Conservation (phyloP, 2,329 filamentous ascomycete species). For the Verticillium klebahnii region DNA sequence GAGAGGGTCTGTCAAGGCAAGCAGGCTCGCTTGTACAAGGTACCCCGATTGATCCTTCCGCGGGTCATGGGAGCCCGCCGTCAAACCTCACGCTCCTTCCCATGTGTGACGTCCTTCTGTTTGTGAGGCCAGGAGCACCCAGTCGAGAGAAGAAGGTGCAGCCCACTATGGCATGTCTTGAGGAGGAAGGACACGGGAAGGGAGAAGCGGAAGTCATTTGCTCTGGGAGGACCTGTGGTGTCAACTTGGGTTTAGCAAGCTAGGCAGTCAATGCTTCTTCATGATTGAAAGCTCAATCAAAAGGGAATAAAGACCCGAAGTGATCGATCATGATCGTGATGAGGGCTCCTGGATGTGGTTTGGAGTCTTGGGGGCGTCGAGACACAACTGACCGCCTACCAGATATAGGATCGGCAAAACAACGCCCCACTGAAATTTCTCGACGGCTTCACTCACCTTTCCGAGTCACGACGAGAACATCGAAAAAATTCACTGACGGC, state of each 20-base stretch:
- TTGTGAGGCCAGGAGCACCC: too few relatives aligned
- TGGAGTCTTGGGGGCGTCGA: too few relatives aligned
- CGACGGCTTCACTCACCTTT: constrained; percentile 3
- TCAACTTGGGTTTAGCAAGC: too few relatives aligned
- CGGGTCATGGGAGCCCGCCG: background rate
- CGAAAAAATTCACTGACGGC: background rate
- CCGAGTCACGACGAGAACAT: background rate
- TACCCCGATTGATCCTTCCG: background rate
- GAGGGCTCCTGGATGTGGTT: too few relatives aligned
- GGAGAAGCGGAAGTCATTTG: background rate
- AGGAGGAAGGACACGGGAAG: too few relatives aligned
- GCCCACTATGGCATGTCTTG: too few relatives aligned
- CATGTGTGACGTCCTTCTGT: too few relatives aligned
- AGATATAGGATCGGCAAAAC: constrained; percentile 6
- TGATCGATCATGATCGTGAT: background rate
- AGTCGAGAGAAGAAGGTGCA: too few relatives aligned
- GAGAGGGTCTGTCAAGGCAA: background rate
- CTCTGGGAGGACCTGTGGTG: too few relatives aligned
- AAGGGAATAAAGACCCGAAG: too few relatives aligned
- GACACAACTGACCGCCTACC: background rate
- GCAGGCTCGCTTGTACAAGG: background rate
- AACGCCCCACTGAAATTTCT: constrained; percentile 14
- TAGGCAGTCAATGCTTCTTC: too few relatives aligned
- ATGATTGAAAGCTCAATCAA: too few relatives aligned
- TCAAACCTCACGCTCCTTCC: background rate